A percentile compares a stretch with the other conserved stretches of the same genome.
phyloP scores from a whole-genome alignment of 2,329 filamentous ascomycete genomes.

The Talaromyces atroroseus region DNA sequence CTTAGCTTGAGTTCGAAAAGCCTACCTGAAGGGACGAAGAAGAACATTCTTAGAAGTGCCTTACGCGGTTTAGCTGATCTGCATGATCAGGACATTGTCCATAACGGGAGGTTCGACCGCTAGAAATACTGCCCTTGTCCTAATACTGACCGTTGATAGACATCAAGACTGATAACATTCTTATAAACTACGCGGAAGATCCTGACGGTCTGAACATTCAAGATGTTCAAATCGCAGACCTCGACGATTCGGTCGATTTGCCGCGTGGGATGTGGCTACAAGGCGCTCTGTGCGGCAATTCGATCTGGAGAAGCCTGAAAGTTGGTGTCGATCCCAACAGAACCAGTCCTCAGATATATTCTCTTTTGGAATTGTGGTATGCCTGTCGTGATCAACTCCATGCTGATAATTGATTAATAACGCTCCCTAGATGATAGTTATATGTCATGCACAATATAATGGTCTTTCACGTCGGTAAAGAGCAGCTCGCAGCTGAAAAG shows the following conservation, averaged over 20 bases:
- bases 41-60: constrained; percentile 17
- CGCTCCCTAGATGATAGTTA: no score
- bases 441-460: no score
- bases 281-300: constrained; percentile 5
- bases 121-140: background rate
- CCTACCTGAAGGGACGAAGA: constrained; percentile 9
- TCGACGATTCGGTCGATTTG: constrained; percentile 27
- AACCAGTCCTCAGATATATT: constrained; percentile 31
- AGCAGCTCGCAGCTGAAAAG: no score
- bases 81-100: constrained; percentile 28
- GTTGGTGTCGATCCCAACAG: constrained; percentile 26
- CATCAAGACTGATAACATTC: constrained; percentile 33
- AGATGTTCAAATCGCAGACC: constrained; percentile 26
- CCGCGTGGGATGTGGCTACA: constrained; percentile 21
- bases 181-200: constrained; percentile 28
- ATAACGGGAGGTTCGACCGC: constrained; percentile 23
- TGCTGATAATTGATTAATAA: no score
- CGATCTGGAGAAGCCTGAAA: constrained; percentile 33
- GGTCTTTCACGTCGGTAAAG: no score
- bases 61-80: constrained; percentile 27
- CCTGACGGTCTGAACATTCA: constrained; percentile 17
- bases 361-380: constrained; percentile 30
- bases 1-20: constrained; percentile 14
- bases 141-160: constrained; percentile 20
- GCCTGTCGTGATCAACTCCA: constrained; percentile 23